Percentiles rank a stretch among this genome's conserved stretches.
Conservation (phyloP, 140 eudicot species). For the Cichorium intybus region DNA sequence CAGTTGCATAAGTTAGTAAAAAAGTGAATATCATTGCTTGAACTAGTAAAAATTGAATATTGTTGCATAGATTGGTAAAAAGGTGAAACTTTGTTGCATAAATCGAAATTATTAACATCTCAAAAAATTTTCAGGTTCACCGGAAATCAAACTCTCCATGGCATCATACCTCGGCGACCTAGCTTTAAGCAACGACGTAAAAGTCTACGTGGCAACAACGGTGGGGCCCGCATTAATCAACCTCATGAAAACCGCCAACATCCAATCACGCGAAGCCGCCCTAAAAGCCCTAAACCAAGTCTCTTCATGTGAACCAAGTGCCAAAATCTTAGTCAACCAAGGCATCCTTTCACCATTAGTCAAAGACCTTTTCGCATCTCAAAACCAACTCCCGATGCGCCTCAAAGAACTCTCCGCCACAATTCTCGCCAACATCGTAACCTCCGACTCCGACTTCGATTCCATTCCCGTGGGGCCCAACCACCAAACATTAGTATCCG, state of each 20-base stretch:
- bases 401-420: constrained; percentile 90
- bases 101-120: background rate
- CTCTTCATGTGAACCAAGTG: constrained; percentile 78
- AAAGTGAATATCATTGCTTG: too few relatives aligned
- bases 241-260: constrained; percentile 64
- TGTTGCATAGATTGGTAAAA: too few relatives aligned
- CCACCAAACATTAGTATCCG: constrained; percentile 78
- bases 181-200: constrained; percentile 76
- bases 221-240: constrained; percentile 75
- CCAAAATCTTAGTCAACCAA: constrained; percentile 64
- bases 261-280: constrained; percentile 82
- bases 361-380: constrained; percentile 68
- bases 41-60: too few relatives aligned
- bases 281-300: constrained; percentile 88
- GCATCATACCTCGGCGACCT: constrained; percentile 86
- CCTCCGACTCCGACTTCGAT: constrained; percentile 71
- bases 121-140: constrained; percentile 62
- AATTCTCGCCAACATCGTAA: constrained; percentile 77
- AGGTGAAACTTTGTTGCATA: too few relatives aligned
- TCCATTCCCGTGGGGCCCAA: constrained; percentile 73
- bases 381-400: constrained; percentile 65
- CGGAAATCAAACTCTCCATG: constrained; percentile 83
- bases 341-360: constrained; percentile 92
- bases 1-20: too few relatives aligned
- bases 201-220: constrained; percentile 71